A percentile compares a stretch with the other conserved stretches of the same genome.
phyloP scores from a whole-genome alignment of 352 stramenopile genomes.

The Pythium phragmiticola region DNA sequence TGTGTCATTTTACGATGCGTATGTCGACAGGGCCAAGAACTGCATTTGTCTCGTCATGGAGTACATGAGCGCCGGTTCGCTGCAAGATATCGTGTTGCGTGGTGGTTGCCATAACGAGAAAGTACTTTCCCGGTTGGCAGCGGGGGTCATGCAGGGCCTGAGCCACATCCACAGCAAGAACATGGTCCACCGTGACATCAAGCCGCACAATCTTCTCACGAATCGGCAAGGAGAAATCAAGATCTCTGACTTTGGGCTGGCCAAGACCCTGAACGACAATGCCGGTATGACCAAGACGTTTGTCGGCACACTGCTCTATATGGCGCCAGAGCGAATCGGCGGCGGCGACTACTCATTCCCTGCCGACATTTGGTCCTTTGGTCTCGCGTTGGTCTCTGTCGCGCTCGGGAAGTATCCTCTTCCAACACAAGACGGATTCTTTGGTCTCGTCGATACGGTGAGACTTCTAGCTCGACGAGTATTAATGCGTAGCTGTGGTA shows the following conservation, averaged over 20 bases:
- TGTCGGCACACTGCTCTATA: conserved; percentile 93
- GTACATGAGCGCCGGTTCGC: conserved; percentile 91
- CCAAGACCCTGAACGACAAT: conserved; percentile 76
- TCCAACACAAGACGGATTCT: conserved; percentile 85
- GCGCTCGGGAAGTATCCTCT: conserved; percentile 83
- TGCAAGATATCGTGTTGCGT: conserved; percentile 87
- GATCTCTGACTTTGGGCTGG: conserved; percentile 88
- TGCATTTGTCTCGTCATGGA: conserved; percentile 92
- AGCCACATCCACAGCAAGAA: conserved; percentile 85
- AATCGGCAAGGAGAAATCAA: conserved; percentile 86
- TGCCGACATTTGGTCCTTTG: conserved; percentile 87
- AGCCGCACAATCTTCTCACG: conserved; percentile 89
- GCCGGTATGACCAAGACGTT: conserved; percentile 87
- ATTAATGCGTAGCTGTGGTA: too few species aligned
- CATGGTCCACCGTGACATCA: conserved; percentile 93
- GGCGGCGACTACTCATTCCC: conserved; percentile 90
- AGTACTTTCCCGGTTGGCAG: conserved; percentile 70
- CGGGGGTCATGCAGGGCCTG: conserved; percentile 74
- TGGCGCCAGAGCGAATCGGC: conserved; percentile 93
- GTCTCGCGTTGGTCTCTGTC: conserved; percentile 73
- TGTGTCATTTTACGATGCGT: conserved; percentile 92
- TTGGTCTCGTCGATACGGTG: conserved; percentile 84
- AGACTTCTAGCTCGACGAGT: too few species aligned
- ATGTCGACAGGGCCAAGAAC: conserved; percentile 86
- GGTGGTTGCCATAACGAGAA: conserved; percentile 84